These are phyloP conservation scores for Phytophthora lateralis DNA, from an alignment of 352 stramenopile species.

Conservation along the genomic window DNA sequence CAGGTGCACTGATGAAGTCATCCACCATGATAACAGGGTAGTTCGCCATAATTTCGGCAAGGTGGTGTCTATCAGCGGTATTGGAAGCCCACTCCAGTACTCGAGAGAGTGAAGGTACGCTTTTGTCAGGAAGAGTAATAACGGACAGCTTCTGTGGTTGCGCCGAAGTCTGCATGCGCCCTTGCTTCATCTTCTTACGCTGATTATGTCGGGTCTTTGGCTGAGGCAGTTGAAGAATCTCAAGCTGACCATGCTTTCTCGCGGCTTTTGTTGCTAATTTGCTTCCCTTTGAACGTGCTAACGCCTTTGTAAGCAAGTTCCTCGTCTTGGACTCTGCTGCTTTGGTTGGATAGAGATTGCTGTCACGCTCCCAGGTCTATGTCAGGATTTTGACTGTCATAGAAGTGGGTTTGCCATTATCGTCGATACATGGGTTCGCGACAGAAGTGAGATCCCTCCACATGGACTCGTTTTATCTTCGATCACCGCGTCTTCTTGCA, in stretches of 20 bases:
- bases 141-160: neutral
- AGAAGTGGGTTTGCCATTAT: too few relatives aligned
- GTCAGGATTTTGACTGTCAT: too few relatives aligned
- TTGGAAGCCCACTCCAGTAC: constrained; percentile 6
- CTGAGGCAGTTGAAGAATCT: constrained; percentile 5
- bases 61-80: constrained; percentile 1
- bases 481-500: too few relatives aligned
- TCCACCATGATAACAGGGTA: constrained; percentile 10
- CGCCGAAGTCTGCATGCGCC: neutral
- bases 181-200: constrained; percentile 7
- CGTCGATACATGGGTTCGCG: too few relatives aligned
- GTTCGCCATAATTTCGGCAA: neutral
- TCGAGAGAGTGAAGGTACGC: neutral
- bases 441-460: too few relatives aligned
- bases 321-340: too few relatives aligned
- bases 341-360: too few relatives aligned
- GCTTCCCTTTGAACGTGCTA: too few relatives aligned
- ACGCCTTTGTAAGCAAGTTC: too few relatives aligned
- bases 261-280: neutral
- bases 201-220: constrained; percentile 6
- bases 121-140: constrained; percentile 7
- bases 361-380: too few relatives aligned
- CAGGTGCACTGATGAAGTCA: constrained; percentile 3
- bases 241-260: neutral
- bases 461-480: too few relatives aligned